phyloP scores from a whole-genome alignment of 129 eudicot genomes.

The Cynara cardunculus region DNA sequence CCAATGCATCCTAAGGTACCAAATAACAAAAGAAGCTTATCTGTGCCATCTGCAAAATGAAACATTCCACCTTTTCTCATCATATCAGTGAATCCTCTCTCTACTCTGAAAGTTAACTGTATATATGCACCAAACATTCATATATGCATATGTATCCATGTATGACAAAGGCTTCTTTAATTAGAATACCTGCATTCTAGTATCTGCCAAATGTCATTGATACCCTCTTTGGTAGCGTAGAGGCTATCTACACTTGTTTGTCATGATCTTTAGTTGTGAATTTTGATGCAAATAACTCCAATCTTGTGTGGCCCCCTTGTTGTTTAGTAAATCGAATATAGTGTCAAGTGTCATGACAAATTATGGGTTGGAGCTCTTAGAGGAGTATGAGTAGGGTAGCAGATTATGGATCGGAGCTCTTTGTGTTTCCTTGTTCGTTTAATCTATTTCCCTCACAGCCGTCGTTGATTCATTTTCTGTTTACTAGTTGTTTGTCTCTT shows the following conservation, averaged over 20 bases:
- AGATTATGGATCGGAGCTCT: not conserved
- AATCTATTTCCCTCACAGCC: not conserved
- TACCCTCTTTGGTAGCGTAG: not conserved
- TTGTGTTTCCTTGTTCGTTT: not conserved
- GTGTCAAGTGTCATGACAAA: slow-evolving; percentile 17
- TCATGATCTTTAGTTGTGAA: not conserved
- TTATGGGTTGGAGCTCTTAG: not conserved
- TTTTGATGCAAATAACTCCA: not conserved
- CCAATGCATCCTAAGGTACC: slow-evolving; percentile 62
- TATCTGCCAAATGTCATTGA: not conserved
- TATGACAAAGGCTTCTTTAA: not conserved
- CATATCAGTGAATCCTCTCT: slow-evolving; percentile 21
- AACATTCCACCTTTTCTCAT: slow-evolving; percentile 46
- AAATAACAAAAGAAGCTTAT: slow-evolving; percentile 59
- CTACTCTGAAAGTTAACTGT: not conserved
- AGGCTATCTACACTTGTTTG: not conserved
- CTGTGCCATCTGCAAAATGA: slow-evolving; percentile 55
- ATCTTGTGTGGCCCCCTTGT: not conserved
- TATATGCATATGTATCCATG: not conserved
- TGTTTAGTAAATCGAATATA: slow-evolving; percentile 1
- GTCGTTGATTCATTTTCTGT: not conserved
- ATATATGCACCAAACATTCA: not conserved
- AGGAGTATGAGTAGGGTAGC: too few species aligned
- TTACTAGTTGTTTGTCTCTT: not conserved
- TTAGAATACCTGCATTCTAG: not conserved